Evolutionary conservation across 106 monocot species (phyloP), one percentile per base, ranked within the genome.

Genomic region (Platanthera guangdongensis): DNA sequence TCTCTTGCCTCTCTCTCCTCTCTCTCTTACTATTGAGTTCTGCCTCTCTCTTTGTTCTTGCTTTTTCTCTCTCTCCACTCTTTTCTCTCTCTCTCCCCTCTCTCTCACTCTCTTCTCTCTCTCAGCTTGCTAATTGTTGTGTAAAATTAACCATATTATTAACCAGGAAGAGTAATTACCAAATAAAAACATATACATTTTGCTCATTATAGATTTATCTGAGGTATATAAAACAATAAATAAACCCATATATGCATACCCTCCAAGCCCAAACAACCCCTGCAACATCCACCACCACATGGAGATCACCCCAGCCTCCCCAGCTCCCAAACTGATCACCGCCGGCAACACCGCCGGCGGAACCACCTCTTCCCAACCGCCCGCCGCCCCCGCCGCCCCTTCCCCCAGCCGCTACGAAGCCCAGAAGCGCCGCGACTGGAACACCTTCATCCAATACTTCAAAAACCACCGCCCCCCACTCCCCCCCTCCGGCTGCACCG

Each of bases 401-500:
- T 51, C 74, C 12, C 74, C 52, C 13, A 51, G 52, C 53, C 50
- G 52, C 14, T 53, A 51, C 53, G 52, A 51, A 28, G 52, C 53
- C 53, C 74, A 51, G 13, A 51, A 51, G 21, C 74, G 50, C 5
- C 74, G 52, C 4, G 50, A 70, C 16, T 70, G 70, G 70, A 48
- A 70, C 70, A 70, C 70, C 47, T 70, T 70, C 70, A 48, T 4
- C 6, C 70, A 70, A 7, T 70, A 70, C 47, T 8, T 70, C 16
- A 47, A n/a, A 4, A 70, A 70, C n/a, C 70, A 70, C 47, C 70
- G 70, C 13, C 70, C 70, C 5, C 70, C 70, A 48, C 47, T 70
- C 6, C 13, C 70, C 47, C 46, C 47, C 47, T 8, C 70, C 70
- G 15, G 74, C 16, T 80, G 80, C 65, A 75, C 47, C 68, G 80